A percentile compares a stretch with the other conserved stretches of the same genome.
Evolutionary conservation across 441 rosid genomes (phyloP).

Genomic region (Brassica balearica): DNA sequence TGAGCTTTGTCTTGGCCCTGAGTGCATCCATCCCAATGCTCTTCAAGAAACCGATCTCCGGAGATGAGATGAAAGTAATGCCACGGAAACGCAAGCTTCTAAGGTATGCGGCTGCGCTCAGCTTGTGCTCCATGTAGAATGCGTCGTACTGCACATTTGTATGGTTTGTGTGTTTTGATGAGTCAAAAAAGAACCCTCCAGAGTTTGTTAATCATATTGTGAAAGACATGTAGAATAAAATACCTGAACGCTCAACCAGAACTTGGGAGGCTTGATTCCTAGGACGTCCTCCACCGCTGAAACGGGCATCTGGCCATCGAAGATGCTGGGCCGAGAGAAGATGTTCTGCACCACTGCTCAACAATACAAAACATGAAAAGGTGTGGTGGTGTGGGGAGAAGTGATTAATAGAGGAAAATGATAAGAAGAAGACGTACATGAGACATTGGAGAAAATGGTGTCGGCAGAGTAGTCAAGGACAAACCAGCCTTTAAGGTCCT

Average conservation of each 20-base stretch:
- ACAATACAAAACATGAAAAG: slow-evolving; percentile 16
- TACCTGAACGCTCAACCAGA: slow-evolving; percentile 92
- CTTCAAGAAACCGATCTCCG: slow-evolving; percentile 5
- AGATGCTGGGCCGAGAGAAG: slow-evolving; percentile 57
- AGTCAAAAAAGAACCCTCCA: not conserved
- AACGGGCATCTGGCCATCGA: slow-evolving; percentile 55
- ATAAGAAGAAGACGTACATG: slow-evolving; percentile 49
- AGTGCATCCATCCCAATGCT: slow-evolving; percentile 43
- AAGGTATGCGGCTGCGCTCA: not conserved
- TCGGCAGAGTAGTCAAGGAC: slow-evolving; percentile 56
- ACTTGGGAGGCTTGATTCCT: slow-evolving; percentile 40
- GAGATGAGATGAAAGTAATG: not conserved
- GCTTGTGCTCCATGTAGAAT: slow-evolving; percentile 64
- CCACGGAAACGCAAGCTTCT: not conserved
- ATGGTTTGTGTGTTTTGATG: not conserved
- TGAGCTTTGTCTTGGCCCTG: slow-evolving; percentile 57
- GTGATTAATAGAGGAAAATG: not conserved
- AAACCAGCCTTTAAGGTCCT: slow-evolving; percentile 69
- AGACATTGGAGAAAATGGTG: slow-evolving; percentile 52
- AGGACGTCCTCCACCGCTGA: slow-evolving; percentile 59
- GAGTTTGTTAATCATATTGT: not conserved
- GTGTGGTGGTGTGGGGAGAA: not conserved
- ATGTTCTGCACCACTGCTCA: slow-evolving; percentile 66
- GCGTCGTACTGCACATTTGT: slow-evolving; percentile 58
- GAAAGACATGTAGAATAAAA: not conserved